Conservation (phyloP, 495 filamentous ascomycete species). For the Penicillium salamii region DNA sequence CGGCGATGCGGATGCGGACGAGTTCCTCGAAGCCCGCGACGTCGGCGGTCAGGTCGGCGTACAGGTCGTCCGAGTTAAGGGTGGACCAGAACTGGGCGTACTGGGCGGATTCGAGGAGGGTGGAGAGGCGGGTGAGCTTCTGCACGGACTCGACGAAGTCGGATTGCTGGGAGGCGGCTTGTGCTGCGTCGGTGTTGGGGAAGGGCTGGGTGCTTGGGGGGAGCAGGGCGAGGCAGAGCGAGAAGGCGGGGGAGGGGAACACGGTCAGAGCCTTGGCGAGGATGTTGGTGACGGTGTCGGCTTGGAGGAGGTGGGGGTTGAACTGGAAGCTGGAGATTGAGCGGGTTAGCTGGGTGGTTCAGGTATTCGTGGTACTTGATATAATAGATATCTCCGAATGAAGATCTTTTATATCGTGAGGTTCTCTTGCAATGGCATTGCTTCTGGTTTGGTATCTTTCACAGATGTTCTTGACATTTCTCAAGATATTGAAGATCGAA, state of each 20-base stretch:
- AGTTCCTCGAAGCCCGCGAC: constrained; percentile 96
- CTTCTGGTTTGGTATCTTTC: constrained; percentile 31
- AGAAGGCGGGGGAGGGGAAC: constrained; percentile 96
- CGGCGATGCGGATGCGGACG: constrained; percentile 86
- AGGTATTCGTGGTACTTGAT: no score
- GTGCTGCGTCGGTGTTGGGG: constrained; percentile 50
- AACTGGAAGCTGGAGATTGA: constrained; percentile 81
- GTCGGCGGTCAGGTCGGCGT: constrained; percentile 92
- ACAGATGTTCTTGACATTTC: constrained; percentile 32
- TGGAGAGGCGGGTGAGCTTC: constrained; percentile 81
- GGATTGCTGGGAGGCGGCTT: constrained; percentile 63
- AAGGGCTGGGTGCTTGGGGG: constrained; percentile 68
- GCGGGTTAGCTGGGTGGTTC: constrained; percentile 10
- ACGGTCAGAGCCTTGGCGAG: constrained; percentile 96
- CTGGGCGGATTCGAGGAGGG: constrained; percentile 78
- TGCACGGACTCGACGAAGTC: constrained; percentile 77
- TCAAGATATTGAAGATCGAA: constrained; percentile 7
- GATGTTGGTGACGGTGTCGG: constrained; percentile 97
- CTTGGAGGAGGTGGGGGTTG: constrained; percentile 95
- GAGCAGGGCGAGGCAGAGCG: constrained; percentile 88
- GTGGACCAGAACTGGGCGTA: constrained; percentile 93
- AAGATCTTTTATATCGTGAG: neutral
- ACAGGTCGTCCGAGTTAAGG: constrained; percentile 90
- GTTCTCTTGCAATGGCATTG: constrained; percentile 4
- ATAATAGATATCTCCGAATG: neutral